Evolutionary conservation across 2,329 filamentous ascomycete genomes (phyloP).

Genomic region (Dothideomycetes sp.): DNA sequence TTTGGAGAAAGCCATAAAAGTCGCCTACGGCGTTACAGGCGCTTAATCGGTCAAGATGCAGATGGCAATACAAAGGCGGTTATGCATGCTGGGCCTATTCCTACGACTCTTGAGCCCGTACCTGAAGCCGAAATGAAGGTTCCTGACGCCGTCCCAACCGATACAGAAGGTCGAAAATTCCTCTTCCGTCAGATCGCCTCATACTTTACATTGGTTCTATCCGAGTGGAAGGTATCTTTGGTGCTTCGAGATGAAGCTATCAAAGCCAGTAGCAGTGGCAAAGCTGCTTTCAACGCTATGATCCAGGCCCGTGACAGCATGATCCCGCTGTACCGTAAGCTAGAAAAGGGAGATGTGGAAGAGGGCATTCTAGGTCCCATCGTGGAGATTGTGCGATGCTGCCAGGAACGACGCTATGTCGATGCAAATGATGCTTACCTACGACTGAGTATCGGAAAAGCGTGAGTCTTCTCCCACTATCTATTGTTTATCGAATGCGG

Average conservation of each 20-base stretch:
- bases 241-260: constrained; percentile 47
- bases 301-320: constrained; percentile 79
- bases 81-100: constrained; percentile 69
- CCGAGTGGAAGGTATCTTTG: constrained; percentile 75
- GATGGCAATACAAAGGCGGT: constrained; percentile 21
- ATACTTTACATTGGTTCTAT: constrained; percentile 94
- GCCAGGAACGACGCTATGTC: constrained; percentile 85
- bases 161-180: constrained; percentile 57
- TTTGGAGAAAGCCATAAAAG: constrained; percentile 74
- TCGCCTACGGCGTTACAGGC: constrained; percentile 61
- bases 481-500: constrained; percentile 2
- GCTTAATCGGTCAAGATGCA: constrained; percentile 34
- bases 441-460: constrained; percentile 63
- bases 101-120: constrained; percentile 71
- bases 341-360: constrained; percentile 73
- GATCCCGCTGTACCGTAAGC: constrained; percentile 78
- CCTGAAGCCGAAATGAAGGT: constrained; percentile 87
- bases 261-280: constrained; percentile 68
- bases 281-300: constrained; percentile 76
- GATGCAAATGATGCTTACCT: constrained; percentile 95
- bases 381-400: constrained; percentile 82
- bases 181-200: constrained; percentile 82
- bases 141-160: constrained; percentile 49
- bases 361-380: constrained; percentile 72
- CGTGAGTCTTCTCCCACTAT: constrained; percentile 14